Base-by-base conservation (phyloP, 1,139 yeast genomes). In the Sugiyamaella japonica region DNA sequence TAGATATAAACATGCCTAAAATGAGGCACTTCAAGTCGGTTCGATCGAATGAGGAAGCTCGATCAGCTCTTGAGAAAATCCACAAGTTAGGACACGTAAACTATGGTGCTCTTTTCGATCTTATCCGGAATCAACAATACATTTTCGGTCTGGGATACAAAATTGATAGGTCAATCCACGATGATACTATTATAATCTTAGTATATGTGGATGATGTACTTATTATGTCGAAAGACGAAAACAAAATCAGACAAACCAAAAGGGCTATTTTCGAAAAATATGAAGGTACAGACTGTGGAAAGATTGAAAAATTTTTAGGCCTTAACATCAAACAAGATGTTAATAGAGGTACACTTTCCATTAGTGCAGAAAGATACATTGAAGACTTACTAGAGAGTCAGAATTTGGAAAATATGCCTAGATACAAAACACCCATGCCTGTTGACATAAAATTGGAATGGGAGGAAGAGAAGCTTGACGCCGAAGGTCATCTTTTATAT, bases 171-270 rank as follows among this genome's bases (percentile, higher is more conserved):
- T n/a, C n/a, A n/a, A 20, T 15, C 2, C 43, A 39, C 28, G 47
- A 43, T 15, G 38, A 29, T 12, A 3, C 16, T 12, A 37, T 37
- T 23, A 36, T 47, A 4, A 17, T 47, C 13, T 20, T 38, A 7
- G 47, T 48, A n/a, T 48, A 48, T 40, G 52, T 48, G 9, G 52
- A 48, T 41, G 52, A 48, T 40, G 16, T 41, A 12, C 32, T 48
- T 8, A 41, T 48, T 15, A 10, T 48, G 46, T 40, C 46, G 6
- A 28, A 48, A 40, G 23, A 48, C 28, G 47, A 10, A 32, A 23
- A 40, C 16, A 28, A 25, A 13, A 16, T 48, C 8, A 34, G 29
- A 23, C 2, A 25, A 9, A 25, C 37, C 10, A 48, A 29, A 20
- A 31, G 10, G 12, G 16, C 23, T 17, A 40, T 48, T 15, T 10